Evolutionary conservation across 768 basidiomycete genomes (phyloP).

Genomic region (Coprinopsis strossmayeri): DNA sequence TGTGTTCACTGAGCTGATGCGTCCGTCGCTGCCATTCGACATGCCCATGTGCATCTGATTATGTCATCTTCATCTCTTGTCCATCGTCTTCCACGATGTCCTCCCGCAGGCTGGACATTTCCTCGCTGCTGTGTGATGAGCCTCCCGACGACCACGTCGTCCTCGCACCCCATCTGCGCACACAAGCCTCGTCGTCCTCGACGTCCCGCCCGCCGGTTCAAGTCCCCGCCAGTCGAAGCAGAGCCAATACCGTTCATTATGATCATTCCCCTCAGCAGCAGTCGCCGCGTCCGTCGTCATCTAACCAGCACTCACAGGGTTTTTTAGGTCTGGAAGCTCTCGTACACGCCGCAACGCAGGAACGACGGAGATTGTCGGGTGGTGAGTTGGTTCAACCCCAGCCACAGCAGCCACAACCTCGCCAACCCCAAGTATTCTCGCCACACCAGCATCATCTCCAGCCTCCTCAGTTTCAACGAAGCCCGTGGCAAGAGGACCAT

Average conservation of each 20-base stretch:
- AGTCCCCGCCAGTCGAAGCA: background rate
- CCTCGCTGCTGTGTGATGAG: slow-evolving; percentile 61
- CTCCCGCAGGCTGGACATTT: slow-evolving; percentile 65
- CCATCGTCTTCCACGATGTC: slow-evolving; percentile 40
- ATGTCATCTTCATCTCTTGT: slow-evolving; percentile 9
- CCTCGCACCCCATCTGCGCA: slow-evolving; percentile 21
- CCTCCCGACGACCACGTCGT: slow-evolving; percentile 15
- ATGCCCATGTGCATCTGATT: background rate
- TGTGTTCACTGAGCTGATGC: background rate
- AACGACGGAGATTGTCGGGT: slow-evolving; percentile 44
- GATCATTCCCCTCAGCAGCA: background rate
- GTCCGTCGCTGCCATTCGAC: too few relatives aligned
- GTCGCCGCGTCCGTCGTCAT: slow-evolving; percentile 12
- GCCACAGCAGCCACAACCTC: slow-evolving; percentile 7
- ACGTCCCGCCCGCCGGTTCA: slow-evolving; percentile 10
- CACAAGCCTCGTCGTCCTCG: slow-evolving; percentile 13
- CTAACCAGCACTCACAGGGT: slow-evolving; percentile 4
- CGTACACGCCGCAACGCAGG: slow-evolving; percentile 65
- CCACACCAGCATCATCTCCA: slow-evolving; percentile 11
- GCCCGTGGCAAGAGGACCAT: slow-evolving; percentile 15
- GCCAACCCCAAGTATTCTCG: slow-evolving; percentile 5
- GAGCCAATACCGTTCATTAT: background rate
- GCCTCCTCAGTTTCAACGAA: slow-evolving; percentile 11
- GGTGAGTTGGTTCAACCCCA: slow-evolving; percentile 15
- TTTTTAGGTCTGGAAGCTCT: slow-evolving; percentile 51